These are phyloP conservation scores for Saccharomyces hybrid DNA, from an alignment of 1,139 yeast species.

Conservation along the genomic window DNA sequence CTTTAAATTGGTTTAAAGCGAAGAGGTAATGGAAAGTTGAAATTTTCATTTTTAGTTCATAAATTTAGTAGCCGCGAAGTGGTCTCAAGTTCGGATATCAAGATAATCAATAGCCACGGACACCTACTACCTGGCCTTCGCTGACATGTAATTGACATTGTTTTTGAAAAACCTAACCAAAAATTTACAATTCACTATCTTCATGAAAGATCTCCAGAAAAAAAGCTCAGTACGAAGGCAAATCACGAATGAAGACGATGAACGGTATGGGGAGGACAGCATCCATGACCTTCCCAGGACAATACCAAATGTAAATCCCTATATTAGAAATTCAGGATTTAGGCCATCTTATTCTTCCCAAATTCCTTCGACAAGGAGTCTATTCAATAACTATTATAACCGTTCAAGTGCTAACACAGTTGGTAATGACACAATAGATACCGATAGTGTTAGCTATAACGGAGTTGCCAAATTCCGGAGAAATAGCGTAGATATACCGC, in stretches of 20 bases:
- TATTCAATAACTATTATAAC: not conserved
- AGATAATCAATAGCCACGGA: not conserved
- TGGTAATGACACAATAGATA: not conserved
- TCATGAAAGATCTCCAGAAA: not conserved
- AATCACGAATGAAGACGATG: slow-evolving; percentile 1
- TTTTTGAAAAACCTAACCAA: not conserved
- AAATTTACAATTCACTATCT: not conserved
- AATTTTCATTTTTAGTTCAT: not conserved
- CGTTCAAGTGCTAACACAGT: not conserved
- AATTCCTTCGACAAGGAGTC: not conserved
- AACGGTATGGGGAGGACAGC: not conserved
- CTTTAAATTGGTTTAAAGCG: not conserved
- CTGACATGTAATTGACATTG: not conserved
- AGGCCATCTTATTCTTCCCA: not conserved
- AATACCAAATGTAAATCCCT: not conserved
- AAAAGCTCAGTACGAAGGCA: slow-evolving; percentile 2
- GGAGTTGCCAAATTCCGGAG: not conserved
- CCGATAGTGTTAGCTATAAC: not conserved
- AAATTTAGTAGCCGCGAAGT: not conserved
- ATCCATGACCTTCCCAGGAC: slow-evolving; percentile 1
- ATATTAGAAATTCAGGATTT: not conserved
- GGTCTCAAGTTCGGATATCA: not conserved
- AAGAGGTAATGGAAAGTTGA: not conserved
- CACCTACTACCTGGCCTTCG: not conserved
- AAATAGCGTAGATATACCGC: not conserved